A percentile compares a stretch with the other conserved stretches of the same genome.
Evolutionary conservation across 768 basidiomycete genomes (phyloP).

Genomic region (Panaeolus cyanescens): DNA sequence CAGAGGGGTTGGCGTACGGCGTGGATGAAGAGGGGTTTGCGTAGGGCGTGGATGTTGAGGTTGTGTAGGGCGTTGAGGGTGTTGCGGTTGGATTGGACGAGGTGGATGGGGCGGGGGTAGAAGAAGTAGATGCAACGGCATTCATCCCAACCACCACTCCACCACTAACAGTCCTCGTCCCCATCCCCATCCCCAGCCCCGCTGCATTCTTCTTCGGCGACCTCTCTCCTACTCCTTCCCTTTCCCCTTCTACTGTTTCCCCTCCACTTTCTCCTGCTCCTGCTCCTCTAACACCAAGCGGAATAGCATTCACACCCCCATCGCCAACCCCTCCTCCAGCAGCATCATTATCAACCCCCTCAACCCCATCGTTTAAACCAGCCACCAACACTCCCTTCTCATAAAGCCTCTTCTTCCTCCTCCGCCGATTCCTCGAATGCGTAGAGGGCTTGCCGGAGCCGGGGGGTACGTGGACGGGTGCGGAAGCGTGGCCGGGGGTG

Average conservation of each 20-base stretch:
- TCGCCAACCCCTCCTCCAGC: background rate
- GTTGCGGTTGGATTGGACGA: background rate
- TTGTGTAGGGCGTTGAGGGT: background rate
- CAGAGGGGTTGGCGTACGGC: background rate
- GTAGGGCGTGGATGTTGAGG: constrained; percentile 6
- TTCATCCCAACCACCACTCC: background rate
- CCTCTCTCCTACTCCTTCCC: background rate
- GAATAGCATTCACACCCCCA: background rate
- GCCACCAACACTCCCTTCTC: constrained; percentile 12
- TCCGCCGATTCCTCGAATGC: constrained; percentile 57
- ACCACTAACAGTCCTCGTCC: background rate
- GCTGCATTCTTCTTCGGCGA: too few species aligned
- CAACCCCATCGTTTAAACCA: background rate
- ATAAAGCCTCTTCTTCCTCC: constrained; percentile 44
- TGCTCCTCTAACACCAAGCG: background rate
- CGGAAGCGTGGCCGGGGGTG: too few species aligned
- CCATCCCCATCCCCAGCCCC: background rate
- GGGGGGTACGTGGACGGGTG: constrained; percentile 45
- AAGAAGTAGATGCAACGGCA: background rate
- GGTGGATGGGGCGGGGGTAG: background rate
- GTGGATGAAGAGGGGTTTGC: background rate
- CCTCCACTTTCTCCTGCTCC: background rate
- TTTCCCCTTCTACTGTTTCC: background rate
- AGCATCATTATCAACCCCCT: background rate
- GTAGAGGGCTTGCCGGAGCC: constrained; percentile 62